Evolutionary conservation across 106 monocot species (phyloP), one percentile per base, ranked within the genome.

Genomic region (Dioscorea dumetorum): DNA sequence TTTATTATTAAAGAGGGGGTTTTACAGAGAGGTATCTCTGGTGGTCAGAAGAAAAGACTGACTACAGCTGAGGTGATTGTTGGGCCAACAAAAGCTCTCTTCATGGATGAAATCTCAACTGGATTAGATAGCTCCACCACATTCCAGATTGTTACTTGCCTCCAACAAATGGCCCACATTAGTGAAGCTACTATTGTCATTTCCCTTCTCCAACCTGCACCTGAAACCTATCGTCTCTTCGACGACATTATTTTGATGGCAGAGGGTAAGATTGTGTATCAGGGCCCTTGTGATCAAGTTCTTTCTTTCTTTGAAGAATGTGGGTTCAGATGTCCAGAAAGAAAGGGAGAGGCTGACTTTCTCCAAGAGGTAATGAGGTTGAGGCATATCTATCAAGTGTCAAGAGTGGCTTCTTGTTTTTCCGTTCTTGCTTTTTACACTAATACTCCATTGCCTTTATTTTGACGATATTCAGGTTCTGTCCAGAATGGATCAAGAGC

Each of bases 91-190:
- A 93, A 81, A 77, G 88, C 79, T 33, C 74, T 93, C 49, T 86
- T 88, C 56, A 86, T 93, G 93, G 93, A 93, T 84, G 93, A 90
- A 82, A 94, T 90, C 77, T 94, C 93, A 75, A 90, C 78, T n/a
- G 93, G 89, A 17, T 64, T 93, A 67, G 89, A 93, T 48, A 93
- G 86, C 71, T 78, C 86, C 16, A 86, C 93, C 3, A 86, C 93
- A 53, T 89, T 74, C 24, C 93, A 93, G 34, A 88, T 88, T n/a
- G 76, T 88, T 15, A 73, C 83, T 28, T 88, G 81, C 61, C 82
- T 93, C 58, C 85, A 83, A 60, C 88, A 88, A 77, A 53, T 92
- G 22, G 77, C 69, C 9, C 92, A 92, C 54, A 81, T 88, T 12
- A 70, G 80, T 50, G 88, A 93, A 65, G 78, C 74, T 21, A 93